Percentiles rank a stretch among this genome's conserved stretches.
phyloP scores from a whole-genome alignment of 257 asterid species.

The Przewalskia tangutica region DNA sequence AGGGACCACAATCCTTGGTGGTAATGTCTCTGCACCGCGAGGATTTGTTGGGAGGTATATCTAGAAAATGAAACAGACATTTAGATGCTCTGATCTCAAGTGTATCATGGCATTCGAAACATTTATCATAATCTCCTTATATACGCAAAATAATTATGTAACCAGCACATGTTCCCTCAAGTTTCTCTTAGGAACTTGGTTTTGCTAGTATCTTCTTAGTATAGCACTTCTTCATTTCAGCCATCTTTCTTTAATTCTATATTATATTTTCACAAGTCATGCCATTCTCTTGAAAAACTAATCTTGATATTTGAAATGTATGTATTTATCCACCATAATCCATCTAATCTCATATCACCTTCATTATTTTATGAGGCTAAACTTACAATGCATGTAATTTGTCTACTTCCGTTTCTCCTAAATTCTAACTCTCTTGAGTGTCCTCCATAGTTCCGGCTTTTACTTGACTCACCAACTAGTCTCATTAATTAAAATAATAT shows the following conservation, averaged over 20 bases:
- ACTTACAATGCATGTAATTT: background rate
- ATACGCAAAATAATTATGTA: background rate
- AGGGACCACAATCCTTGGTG: conserved; percentile 88
- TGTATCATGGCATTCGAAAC: background rate
- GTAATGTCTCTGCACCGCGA: conserved; percentile 87
- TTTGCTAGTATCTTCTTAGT: background rate
- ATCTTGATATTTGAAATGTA: background rate
- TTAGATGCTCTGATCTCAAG: background rate
- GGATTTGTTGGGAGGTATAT: conserved; percentile 86
- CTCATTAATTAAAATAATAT: background rate
- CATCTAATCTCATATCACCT: background rate
- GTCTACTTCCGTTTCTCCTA: background rate
- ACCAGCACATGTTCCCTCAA: background rate
- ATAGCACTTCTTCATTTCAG: background rate
- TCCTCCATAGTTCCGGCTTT: background rate
- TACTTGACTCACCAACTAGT: background rate
- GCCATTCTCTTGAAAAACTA: background rate
- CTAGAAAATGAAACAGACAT: conserved; percentile 22
- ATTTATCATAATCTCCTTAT: background rate
- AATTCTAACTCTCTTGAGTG: background rate
- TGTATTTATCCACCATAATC: background rate
- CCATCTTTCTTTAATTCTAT: background rate
- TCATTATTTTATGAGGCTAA: background rate
- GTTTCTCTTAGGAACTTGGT: background rate
- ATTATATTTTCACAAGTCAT: background rate